Evolutionary conservation across 192 early-diverging fungal genomes (phyloP).

Genomic region (Obelidium mucronatum): DNA sequence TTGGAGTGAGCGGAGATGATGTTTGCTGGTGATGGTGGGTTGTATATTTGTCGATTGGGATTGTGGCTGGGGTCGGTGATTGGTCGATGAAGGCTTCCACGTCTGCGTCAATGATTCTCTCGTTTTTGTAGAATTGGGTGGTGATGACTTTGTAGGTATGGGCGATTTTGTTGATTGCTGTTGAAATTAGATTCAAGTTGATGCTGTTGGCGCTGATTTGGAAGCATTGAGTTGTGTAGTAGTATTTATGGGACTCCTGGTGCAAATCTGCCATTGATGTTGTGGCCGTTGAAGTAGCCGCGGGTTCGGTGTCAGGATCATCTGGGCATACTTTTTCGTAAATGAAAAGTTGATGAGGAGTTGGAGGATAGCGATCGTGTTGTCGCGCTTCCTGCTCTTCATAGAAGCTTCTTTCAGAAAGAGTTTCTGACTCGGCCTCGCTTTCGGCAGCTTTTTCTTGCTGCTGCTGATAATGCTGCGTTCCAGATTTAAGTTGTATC

Average conservation of each 20-base stretch:
- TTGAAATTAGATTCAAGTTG: conserved; percentile 12
- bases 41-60: conserved; percentile 7
- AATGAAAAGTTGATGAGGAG: conserved; percentile 50
- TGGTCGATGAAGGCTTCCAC: conserved; percentile 54
- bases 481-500: background rate
- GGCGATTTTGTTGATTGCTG: conserved; percentile 41
- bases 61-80: background rate
- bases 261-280: background rate
- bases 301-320: conserved; percentile 41
- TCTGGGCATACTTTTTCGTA: conserved; percentile 42
- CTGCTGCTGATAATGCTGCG: background rate
- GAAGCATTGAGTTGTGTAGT: conserved; percentile 40
- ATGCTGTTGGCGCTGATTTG: conserved; percentile 15
- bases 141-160: conserved; percentile 45
- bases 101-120: conserved; percentile 61
- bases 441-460: background rate
- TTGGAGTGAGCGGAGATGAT: background rate
- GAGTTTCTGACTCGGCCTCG: background rate
- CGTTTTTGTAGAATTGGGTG: conserved; percentile 56
- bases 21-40: conserved; percentile 11
- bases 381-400: conserved; percentile 6
- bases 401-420: background rate
- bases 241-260: background rate
- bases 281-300: background rate
- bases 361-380: conserved; percentile 45